These are phyloP conservation scores for Plectosphaerella sp. DNA, from an alignment of 2,329 filamentous ascomycete species.

Conservation along the genomic window DNA sequence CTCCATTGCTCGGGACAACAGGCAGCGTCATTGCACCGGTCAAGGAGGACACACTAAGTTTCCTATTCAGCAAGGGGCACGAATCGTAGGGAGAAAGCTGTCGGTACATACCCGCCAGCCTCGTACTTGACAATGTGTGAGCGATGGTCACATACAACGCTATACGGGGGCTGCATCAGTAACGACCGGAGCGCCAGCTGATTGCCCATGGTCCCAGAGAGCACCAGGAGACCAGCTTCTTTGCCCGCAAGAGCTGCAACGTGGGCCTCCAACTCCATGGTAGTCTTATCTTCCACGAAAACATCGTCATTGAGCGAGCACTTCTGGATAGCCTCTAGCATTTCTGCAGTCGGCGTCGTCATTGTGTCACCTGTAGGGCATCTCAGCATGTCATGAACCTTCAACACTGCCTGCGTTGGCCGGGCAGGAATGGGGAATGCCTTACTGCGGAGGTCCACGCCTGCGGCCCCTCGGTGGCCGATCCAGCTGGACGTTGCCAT, in stretches of 20 bases:
- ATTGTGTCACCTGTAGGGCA: slow-evolving; percentile 41
- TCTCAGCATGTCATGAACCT: neutral
- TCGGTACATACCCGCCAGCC: slow-evolving; percentile 48
- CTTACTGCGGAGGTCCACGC: slow-evolving; percentile 35
- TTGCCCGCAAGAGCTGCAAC: slow-evolving; percentile 71
- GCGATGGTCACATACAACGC: slow-evolving; percentile 73
- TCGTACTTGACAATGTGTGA: slow-evolving; percentile 71
- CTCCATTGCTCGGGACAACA: slow-evolving; percentile 64
- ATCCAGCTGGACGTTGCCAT: slow-evolving; percentile 24
- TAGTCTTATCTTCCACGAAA: slow-evolving; percentile 74
- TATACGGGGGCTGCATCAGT: slow-evolving; percentile 73
- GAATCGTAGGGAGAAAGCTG: too few relatives aligned
- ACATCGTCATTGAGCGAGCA: slow-evolving; percentile 82
- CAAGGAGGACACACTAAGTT: slow-evolving; percentile 60
- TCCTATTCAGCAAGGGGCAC: neutral
- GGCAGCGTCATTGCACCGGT: slow-evolving; percentile 67
- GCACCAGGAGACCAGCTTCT: slow-evolving; percentile 72
- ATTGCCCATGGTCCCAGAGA: slow-evolving; percentile 94
- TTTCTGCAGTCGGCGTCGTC: slow-evolving; percentile 73
- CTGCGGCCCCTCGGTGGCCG: slow-evolving; percentile 30
- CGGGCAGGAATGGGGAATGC: neutral
- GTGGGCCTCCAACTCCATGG: slow-evolving; percentile 68
- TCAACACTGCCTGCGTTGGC: neutral
- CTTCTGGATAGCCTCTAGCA: slow-evolving; percentile 74
- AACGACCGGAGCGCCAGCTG: slow-evolving; percentile 78